Base-by-base conservation (phyloP, 2,329 filamentous ascomycete species). In the Trichoderma sp. region DNA sequence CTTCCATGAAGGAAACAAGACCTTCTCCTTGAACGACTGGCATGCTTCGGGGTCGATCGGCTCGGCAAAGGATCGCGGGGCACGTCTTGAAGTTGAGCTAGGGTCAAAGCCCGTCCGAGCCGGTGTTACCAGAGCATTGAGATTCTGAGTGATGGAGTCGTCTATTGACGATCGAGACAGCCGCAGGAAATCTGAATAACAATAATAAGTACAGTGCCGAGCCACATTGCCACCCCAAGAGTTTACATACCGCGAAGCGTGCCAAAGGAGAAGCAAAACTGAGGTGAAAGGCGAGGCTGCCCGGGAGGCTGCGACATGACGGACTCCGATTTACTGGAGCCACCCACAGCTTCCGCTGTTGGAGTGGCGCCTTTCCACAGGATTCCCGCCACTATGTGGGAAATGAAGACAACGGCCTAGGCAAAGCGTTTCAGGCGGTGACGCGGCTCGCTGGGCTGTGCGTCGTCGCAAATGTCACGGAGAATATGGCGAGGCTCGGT, bases 1-100 rank as follows among this genome's bases (percentile, higher is more conserved):
- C 76, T 95, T 91, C 96, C 96, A 99, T 30, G 92, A 92, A 0
- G 94, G 93, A 76, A 98, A 97, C 3, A 99, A 83, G 1, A 97
- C 89, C 28, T 88, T 85, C 13, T 93, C 85, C 75, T 93, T 93
- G 81, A 98, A 98, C 0, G 79, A 78, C 53, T 86, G 83, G 79
- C 95, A 98, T 32, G 92, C 85, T 3, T 83, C 75, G 0, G 87
- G 76, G 13, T 91, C 87, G 72, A 96, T 90, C 50, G 86, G 84
- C 43, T 83, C 84, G 4, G 83, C 81, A 6, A 83, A 76, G 0
- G 88, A 82, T 53, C 85, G 83, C 2, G 88, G 84, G 28, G 85
- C 84, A 66, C 91, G 88, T 15, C 87, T 84, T 0, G 90, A 88
- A 1, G 94, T 97, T 1, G 93, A 95, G 0, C 87, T 83, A 1